Conservation (phyloP, 352 stramenopile genomes). For the Pseudoperonospora humuli region DNA sequence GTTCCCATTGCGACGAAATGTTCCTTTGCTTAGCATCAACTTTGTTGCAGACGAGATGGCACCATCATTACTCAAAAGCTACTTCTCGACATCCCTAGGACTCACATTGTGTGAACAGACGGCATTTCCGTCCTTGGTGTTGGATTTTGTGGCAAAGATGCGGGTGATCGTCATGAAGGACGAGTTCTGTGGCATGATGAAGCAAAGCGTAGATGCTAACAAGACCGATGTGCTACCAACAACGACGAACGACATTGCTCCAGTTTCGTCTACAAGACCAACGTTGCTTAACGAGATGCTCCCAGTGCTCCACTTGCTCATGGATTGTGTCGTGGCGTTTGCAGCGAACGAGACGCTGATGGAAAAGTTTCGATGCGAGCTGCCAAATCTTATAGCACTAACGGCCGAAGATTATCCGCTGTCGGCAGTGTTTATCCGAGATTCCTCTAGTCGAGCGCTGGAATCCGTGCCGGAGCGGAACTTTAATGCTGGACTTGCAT, state of each 20-base stretch:
- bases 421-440: conserved; percentile 35
- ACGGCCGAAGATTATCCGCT: conserved; percentile 57
- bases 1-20: background rate
- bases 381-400: conserved; percentile 58
- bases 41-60: conserved; percentile 28
- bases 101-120: conserved; percentile 56
- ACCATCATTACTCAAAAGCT: conserved; percentile 32
- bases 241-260: background rate
- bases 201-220: background rate
- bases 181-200: conserved; percentile 29
- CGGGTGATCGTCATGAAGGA: conserved; percentile 37
- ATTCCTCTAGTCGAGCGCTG: conserved; percentile 38
- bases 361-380: conserved; percentile 59
- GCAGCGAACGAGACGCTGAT: conserved; percentile 40
- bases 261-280: background rate
- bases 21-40: background rate
- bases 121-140: conserved; percentile 52
- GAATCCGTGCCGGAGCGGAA: conserved; percentile 41
- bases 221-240: background rate
- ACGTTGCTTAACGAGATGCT: conserved; percentile 20
- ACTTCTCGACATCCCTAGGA: conserved; percentile 40
- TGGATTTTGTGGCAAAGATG: conserved; percentile 60
- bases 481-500: conserved; percentile 64
- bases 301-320: conserved; percentile 39
- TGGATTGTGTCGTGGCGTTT: conserved; percentile 56